Conservation (phyloP, 2,329 filamentous ascomycete species). For the Didymella segeticola region DNA sequence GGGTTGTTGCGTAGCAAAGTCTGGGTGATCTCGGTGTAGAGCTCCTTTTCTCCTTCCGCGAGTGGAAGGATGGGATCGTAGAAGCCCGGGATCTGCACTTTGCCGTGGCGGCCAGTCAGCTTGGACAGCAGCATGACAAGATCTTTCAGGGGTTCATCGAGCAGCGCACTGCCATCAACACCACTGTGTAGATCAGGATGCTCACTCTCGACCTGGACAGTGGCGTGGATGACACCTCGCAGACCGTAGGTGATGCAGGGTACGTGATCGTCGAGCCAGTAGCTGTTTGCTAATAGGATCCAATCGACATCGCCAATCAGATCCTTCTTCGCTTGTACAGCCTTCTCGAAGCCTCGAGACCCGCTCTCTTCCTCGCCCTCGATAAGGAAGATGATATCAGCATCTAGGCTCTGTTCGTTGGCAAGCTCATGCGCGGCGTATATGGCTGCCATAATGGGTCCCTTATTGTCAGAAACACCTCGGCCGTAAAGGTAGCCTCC, state of each 20-base stretch:
- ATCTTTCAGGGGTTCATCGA: slow-evolving; percentile 92
- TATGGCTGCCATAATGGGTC: slow-evolving; percentile 89
- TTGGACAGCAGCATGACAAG: slow-evolving; percentile 82
- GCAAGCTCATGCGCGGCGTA: slow-evolving; percentile 91
- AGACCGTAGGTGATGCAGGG: slow-evolving; percentile 95
- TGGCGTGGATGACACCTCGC: slow-evolving; percentile 91
- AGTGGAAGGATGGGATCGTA: slow-evolving; percentile 83
- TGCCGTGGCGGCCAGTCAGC: slow-evolving; percentile 80
- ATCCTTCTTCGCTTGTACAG: slow-evolving; percentile 78
- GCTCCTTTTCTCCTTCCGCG: slow-evolving; percentile 74
- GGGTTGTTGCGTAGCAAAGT: slow-evolving; percentile 77
- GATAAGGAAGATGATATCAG: slow-evolving; percentile 91
- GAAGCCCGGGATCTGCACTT: slow-evolving; percentile 84
- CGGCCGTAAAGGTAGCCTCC: slow-evolving; percentile 95
- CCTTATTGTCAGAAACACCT: slow-evolving; percentile 98
- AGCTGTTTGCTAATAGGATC: slow-evolving; percentile 94
- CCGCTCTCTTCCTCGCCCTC: slow-evolving; percentile 97
- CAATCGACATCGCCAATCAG: slow-evolving; percentile 92
- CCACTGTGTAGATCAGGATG: slow-evolving; percentile 92
- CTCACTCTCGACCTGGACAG: slow-evolving; percentile 83
- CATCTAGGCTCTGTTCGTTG: slow-evolving; percentile 80
- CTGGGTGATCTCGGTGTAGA: slow-evolving; percentile 84
- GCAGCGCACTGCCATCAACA: slow-evolving; percentile 90
- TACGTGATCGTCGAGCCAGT: slow-evolving; percentile 96
- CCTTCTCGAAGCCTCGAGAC: slow-evolving; percentile 86